Base-by-base conservation (phyloP, 768 basidiomycete species). In the Pilatotrama ljubarskyi region DNA sequence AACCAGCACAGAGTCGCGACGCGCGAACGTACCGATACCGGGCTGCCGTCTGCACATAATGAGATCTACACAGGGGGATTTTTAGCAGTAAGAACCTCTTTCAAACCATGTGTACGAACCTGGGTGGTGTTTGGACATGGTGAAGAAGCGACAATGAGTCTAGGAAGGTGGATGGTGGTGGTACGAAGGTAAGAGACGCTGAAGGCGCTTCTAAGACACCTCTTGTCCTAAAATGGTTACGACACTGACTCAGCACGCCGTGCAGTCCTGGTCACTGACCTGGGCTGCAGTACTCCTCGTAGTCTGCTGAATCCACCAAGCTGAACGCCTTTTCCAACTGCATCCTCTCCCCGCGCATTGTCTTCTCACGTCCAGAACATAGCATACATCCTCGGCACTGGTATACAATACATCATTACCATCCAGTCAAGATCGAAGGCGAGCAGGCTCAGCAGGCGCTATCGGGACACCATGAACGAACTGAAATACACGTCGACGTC, bases 11-110 rank as follows among this genome's bases (percentile, higher is more conserved):
- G n/a, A n/a, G 26, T 15, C 41, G 17, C 18, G 32, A 13, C 18
- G 26, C 32, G 37, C 9, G 50, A 6, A 75, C 86, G 65, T 66
- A 93, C 95, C 95, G 57, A 98, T 98, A 64, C 97, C 97, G 67
- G 97, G 90, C 75, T 98, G 95, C 58, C 94, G 88, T 74, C 96
- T 83, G 77, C 96, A 99, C 94, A 98, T 96, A 66, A 99, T 95
- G 46, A 99, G 76, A 86, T 99, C 96, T 95, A 52, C 0, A 29
- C 7, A 49, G 26, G 41, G 24, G 0, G 5, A 37, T 14, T 7
- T 15, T 52, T 3, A 25, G 24, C 36, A 41, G 13, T 24, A 47
- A 20, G 7, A 15, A 11, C 10, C 26, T 8, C 3, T 42, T 24
- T 22, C n/a, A 36, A 38, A 35, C 32, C 4, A 8, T 15, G 26